phyloP scores from a whole-genome alignment of 2,329 filamentous ascomycete genomes.

The Ophiostoma perfectum region DNA sequence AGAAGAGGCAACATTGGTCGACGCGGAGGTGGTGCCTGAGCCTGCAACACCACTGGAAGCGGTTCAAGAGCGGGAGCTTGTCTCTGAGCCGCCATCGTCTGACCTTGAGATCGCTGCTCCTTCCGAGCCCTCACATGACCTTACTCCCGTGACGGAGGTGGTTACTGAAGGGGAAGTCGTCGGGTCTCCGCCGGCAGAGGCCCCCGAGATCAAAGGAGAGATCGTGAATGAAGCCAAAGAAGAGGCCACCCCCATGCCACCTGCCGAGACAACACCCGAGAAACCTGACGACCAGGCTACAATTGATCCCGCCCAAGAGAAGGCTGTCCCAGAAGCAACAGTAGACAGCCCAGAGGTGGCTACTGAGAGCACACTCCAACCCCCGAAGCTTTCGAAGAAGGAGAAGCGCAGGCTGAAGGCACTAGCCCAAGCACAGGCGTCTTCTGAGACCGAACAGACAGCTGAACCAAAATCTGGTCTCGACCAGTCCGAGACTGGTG shows the following conservation, averaged over 20 bases:
- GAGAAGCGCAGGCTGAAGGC: slow-evolving; percentile 12
- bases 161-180: background rate
- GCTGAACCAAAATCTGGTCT: background rate
- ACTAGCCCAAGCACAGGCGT: background rate
- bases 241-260: background rate
- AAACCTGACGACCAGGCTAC: background rate
- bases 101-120: background rate
- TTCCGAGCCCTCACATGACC: background rate
- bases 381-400: slow-evolving; percentile 9
- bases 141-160: background rate
- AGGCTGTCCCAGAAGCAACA: background rate
- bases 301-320: background rate
- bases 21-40: background rate
- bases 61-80: background rate
- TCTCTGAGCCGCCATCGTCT: background rate
- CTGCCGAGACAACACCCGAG: background rate
- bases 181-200: background rate
- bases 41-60: background rate
- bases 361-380: background rate
- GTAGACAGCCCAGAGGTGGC: background rate
- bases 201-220: background rate
- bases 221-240: background rate
- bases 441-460: background rate
- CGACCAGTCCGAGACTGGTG: background rate
- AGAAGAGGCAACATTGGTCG: background rate